phyloP scores from a whole-genome alignment of 192 early-diverging fungal genomes.

The Coemansia sp. region DNA sequence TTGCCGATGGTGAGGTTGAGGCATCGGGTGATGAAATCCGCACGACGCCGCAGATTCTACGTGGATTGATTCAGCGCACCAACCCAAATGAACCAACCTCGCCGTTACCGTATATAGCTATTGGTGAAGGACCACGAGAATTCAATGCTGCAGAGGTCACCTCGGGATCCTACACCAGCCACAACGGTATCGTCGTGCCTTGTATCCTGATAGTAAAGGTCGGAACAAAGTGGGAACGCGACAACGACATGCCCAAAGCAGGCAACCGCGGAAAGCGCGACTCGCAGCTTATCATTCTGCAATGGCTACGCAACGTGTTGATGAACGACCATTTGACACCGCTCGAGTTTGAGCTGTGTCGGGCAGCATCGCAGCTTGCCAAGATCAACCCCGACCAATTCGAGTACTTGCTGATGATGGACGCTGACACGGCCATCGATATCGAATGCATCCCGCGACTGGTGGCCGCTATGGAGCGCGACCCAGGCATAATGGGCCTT shows the following conservation, averaged over 20 bases:
- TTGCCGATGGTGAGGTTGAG: constrained; percentile 87
- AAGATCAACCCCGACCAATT: constrained; percentile 74
- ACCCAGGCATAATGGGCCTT: constrained; percentile 81
- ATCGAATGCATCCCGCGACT: constrained; percentile 72
- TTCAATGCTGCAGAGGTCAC: constrained; percentile 72
- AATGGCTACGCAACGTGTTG: constrained; percentile 77
- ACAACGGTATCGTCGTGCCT: constrained; percentile 60
- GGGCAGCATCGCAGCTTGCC: constrained; percentile 67
- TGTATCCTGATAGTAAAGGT: constrained; percentile 71
- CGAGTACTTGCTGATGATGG: constrained; percentile 76
- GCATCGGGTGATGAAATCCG: constrained; percentile 60
- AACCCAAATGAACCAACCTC: constrained; percentile 36
- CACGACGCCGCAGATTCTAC: constrained; percentile 72
- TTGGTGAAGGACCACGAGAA: constrained; percentile 68
- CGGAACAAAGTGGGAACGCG: constrained; percentile 61
- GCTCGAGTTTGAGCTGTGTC: constrained; percentile 86
- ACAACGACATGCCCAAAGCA: constrained; percentile 57
- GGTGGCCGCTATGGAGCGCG: constrained; percentile 78
- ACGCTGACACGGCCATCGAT: constrained; percentile 93
- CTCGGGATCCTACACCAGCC: constrained; percentile 61
- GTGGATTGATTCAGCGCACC: constrained; percentile 62
- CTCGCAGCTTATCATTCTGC: constrained; percentile 91
- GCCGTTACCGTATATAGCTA: constrained; percentile 62
- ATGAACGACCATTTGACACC: constrained; percentile 84
- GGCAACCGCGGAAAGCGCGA: constrained; percentile 97